Base-by-base conservation (phyloP, 768 basidiomycete species). In the Suillus americanus region DNA sequence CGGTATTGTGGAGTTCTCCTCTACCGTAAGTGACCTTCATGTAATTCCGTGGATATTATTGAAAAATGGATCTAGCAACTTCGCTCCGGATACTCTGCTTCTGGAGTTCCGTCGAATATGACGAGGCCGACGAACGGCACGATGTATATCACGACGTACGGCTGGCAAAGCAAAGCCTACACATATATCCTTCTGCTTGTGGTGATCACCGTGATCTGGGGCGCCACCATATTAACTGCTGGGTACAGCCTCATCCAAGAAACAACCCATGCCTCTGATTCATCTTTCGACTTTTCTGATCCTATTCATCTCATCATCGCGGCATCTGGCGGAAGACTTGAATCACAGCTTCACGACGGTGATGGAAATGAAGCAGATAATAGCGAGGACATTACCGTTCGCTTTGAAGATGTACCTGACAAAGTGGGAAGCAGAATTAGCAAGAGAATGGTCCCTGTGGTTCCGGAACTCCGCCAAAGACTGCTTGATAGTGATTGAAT, bases 261-360 rank as follows among this genome's bases (percentile, higher is more conserved):
- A 25, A 25, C 23, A 59, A 28, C 10, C 10, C 10, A 23, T 38
- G 2, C 12, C 48, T 18, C 35, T 23, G 61, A 54, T 40, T 6
- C 53, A 56, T 59, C 61, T 37, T 62, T 62, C 61, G 54, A 62
- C 28, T 37, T 62, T 18, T 62, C 61, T 37, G 61, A 62, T 20
- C 45, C 61, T 20, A 18, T 62, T 20, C 35, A 62, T 37, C 54
- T 62, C 16, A 53, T 62, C 16, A 37, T 60, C 1, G 61, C 61
- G 18, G 25, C 61, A 14, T 57, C 54, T 38, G 48, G 48, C 20
- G 61, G 61, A 54, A 23, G 61, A 28, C 54, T 62, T 35, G 53
- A 25, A 25, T 10, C 37, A 25, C 23, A 38, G 5, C 56, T 57
- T 40, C 16, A 8, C 5, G 37, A 57, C 5, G 13, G 9, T 5